Conservation (phyloP, 1,284 basidiomycete species). For the Pterulicium gracile region DNA sequence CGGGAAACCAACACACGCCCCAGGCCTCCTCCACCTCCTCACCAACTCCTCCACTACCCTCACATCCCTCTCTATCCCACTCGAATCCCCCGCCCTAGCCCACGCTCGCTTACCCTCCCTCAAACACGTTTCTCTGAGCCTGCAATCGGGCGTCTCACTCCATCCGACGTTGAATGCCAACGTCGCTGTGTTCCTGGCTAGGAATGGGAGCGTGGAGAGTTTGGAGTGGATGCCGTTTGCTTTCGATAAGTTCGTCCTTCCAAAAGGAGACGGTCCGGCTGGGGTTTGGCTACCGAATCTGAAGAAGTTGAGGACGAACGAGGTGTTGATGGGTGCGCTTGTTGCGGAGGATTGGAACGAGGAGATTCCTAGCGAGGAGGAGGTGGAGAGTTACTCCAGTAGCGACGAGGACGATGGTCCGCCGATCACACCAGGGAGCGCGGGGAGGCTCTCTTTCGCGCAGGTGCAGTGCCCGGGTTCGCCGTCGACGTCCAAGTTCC, state of each 20-base stretch:
- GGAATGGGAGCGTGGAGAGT: background rate
- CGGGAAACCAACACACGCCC: conserved; percentile 22
- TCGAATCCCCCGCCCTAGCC: conserved; percentile 26
- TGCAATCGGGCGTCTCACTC: conserved; percentile 24
- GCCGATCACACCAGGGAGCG: too few relatives aligned
- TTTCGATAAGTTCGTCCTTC: background rate
- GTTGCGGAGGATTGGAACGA: too few relatives aligned
- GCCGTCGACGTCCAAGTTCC: too few relatives aligned
- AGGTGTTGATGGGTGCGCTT: conserved; percentile 21
- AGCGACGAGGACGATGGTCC: too few relatives aligned
- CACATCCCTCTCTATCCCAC: conserved; percentile 24
- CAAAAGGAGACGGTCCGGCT: too few relatives aligned
- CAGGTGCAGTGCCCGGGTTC: too few relatives aligned
- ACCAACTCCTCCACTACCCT: conserved; percentile 1
- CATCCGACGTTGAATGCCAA: conserved; percentile 18
- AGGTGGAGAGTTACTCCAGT: too few relatives aligned
- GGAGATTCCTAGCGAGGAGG: too few relatives aligned
- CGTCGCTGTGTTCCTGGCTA: background rate
- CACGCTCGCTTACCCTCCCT: conserved; percentile 26
- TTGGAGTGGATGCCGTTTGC: background rate
- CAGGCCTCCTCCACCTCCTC: conserved; percentile 24
- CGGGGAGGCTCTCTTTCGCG: too few relatives aligned
- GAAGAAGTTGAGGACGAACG: conserved; percentile 22
- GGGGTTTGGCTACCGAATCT: conserved; percentile 25
- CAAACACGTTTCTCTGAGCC: conserved; percentile 24